Evolutionary conservation across 768 basidiomycete genomes (phyloP), one percentile per base, ranked within the genome.

Genomic region (Russula vinacea): DNA sequence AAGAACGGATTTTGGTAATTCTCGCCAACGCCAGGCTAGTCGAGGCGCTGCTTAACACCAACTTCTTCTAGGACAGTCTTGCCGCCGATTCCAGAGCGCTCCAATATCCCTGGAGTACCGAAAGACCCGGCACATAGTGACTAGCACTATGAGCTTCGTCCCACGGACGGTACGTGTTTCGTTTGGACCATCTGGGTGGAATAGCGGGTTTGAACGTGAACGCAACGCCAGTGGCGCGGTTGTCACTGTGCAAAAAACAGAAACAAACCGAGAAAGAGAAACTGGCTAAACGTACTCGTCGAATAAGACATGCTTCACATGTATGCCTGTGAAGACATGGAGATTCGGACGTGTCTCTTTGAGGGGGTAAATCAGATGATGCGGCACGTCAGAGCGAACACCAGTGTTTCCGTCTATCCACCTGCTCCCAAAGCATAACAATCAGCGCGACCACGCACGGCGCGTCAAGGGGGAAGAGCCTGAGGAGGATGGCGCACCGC

Each of bases 331-430:
- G 0, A 71, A 16, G 26, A 78, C 61, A 14, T 70, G 68, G 1
- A 81, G 45, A 62, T 78, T 78, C 16, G 69, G 69, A 6, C 72
- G 60, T 0, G 64, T 64, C 8, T 74, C 70, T 14, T 75, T 73
- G 35, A 67, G 61, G 0, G 67, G 67, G 54, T 79, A 81, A 2
- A 81, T 54, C 60, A 75, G 76, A 53, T 72, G 37, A 17, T 79
- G 80, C 7, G 86, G 77, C 0, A 79, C 69, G 68, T 88, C 85
- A 0, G 85, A 85, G 26, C 87, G 81, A 50, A 67, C 76, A 26
- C 87, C 86, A 2, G 79, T 83, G 19, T 73, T 71, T 2, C 69
- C 72, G 62, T 83, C 76, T 19, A 88, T 76, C 69, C 83, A 89
- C 69, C 87, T 89, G 45, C 16, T 44, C 53, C 66, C n/a, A 17